Evolutionary conservation across 768 basidiomycete species (phyloP).

Genomic region (Mycena sanguinolenta): DNA sequence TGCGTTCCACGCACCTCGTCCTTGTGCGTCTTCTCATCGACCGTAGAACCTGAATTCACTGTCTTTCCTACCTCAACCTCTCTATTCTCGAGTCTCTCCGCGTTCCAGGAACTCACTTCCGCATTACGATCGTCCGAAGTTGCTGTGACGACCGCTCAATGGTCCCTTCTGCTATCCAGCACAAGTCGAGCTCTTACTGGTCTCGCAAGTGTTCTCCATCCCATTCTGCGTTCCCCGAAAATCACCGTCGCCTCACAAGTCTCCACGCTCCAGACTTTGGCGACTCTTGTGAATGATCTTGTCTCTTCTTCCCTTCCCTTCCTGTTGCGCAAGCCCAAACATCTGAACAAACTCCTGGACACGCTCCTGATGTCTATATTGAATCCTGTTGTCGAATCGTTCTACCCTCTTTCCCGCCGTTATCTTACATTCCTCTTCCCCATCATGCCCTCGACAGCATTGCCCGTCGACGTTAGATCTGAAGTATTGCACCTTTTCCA

Average conservation of each 20-base stretch:
- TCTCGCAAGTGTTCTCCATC: conserved; percentile 41
- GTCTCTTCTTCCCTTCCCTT: conserved; percentile 24
- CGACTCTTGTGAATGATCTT: conserved; percentile 20
- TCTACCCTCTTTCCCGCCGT: conserved; percentile 26
- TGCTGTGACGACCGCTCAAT: conserved; percentile 29
- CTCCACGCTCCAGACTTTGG: conserved; percentile 23
- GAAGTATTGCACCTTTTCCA: conserved; percentile 46
- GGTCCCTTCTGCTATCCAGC: conserved; percentile 44
- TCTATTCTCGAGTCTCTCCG: conserved; percentile 47
- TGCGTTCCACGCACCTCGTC: not conserved
- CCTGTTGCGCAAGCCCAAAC: conserved; percentile 37
- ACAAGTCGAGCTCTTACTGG: conserved; percentile 48
- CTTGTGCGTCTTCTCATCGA: not conserved
- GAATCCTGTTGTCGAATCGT: conserved; percentile 29
- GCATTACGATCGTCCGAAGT: conserved; percentile 37
- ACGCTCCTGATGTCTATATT: conserved; percentile 37
- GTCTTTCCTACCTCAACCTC: conserved; percentile 27
- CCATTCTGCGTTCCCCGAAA: conserved; percentile 44
- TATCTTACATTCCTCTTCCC: conserved; percentile 29
- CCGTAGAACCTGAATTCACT: conserved; percentile 21
- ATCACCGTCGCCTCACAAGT: conserved; percentile 34
- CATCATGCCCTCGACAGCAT: conserved; percentile 7
- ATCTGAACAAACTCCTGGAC: conserved; percentile 32
- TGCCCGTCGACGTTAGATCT: conserved; percentile 44
- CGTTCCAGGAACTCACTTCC: conserved; percentile 46